These are phyloP conservation scores for Suhomyces bolitotheri DNA, from an alignment of 1,139 yeast genomes.

Conservation along the genomic window DNA sequence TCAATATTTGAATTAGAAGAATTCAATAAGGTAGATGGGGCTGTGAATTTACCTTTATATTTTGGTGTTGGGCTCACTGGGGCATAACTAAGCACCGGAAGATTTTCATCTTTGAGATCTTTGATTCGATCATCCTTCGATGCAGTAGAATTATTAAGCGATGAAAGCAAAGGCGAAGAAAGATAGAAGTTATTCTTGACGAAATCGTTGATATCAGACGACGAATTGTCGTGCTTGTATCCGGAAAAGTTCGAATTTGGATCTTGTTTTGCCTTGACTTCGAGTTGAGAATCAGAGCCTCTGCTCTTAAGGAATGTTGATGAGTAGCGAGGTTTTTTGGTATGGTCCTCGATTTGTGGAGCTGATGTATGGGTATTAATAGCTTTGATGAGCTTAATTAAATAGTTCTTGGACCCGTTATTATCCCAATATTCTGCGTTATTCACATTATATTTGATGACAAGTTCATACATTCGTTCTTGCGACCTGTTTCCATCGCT, in stretches of 20 bases:
- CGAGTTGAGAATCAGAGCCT: constrained; percentile 33
- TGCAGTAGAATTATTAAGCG: constrained; percentile 12
- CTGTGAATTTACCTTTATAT: constrained; percentile 10
- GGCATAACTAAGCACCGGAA: neutral
- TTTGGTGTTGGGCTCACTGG: constrained; percentile 10
- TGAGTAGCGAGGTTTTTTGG: constrained; percentile 42
- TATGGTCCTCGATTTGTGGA: constrained; percentile 12
- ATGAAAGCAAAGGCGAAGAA: constrained; percentile 41
- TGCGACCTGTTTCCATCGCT: constrained; percentile 12
- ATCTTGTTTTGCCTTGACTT: constrained; percentile 7
- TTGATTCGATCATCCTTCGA: constrained; percentile 1
- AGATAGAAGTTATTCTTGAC: constrained; percentile 39
- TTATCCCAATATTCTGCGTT: constrained; percentile 76
- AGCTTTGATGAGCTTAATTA: constrained; percentile 44
- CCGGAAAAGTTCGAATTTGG: neutral
- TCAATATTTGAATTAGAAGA: neutral
- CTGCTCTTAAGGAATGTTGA: constrained; percentile 39
- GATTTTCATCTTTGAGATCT: constrained; percentile 2
- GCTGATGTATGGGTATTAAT: constrained; percentile 3
- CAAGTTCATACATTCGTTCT: constrained; percentile 43
- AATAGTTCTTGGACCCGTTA: constrained; percentile 60
- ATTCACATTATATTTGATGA: constrained; percentile 56
- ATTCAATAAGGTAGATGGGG: neutral
- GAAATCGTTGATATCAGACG: constrained; percentile 30
- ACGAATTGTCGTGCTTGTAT: constrained; percentile 20